Base-by-base conservation (phyloP, 306 rosid species). In the Mucuna pruriens region DNA sequence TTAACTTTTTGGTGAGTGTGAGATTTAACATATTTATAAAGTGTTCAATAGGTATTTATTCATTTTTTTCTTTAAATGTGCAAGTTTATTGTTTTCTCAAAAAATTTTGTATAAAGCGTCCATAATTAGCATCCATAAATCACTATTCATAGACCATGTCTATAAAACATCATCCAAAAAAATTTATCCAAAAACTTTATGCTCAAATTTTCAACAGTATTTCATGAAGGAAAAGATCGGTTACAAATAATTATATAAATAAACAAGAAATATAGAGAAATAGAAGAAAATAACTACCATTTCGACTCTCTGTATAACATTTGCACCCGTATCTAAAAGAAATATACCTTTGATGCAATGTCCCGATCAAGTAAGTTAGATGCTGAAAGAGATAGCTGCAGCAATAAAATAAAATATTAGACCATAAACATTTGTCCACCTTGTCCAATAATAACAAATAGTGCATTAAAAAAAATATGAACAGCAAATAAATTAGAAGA, bases 371-470 rank as follows among this genome's bases (percentile, higher is more conserved):
- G 87, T 58, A 94, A 89, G 75, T 89, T 87, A 74, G 76, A 70
- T 9, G 95, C 98, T 12, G 90, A 88, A 5, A 94, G 49, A 52
- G 95, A 86, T 69, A 94, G 69, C 98, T 94, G 91, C 84, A 83
- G 13, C 77, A 88, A 54, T 49, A 80, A 22, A 87, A 54, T 48
- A 26, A 8, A 86, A n/a, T n/a, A n/a, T n/a, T n/a, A 82, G 69
- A 62, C 5, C 76, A 82, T 73, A 13, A 85, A 64, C 40, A 58
- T 61, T 71, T 81, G 22, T 65, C 16, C 31, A 71, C 39, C 42
- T 73, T 49, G 17, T 46, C 22, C 20, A 61, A 82, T 68, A 71
- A 57, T 31, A 61, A 68, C 17, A 46, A 42, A 46, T 11, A 33
- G 10, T 6, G n/a, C 1, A 19, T 9, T 39, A 1, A 36, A 49